Percentiles rank a stretch among this genome's conserved stretches.
These are phyloP conservation scores for Knoxdaviesia capensis DNA, from an alignment of 2,329 filamentous ascomycete genomes.

Conservation along the genomic window DNA sequence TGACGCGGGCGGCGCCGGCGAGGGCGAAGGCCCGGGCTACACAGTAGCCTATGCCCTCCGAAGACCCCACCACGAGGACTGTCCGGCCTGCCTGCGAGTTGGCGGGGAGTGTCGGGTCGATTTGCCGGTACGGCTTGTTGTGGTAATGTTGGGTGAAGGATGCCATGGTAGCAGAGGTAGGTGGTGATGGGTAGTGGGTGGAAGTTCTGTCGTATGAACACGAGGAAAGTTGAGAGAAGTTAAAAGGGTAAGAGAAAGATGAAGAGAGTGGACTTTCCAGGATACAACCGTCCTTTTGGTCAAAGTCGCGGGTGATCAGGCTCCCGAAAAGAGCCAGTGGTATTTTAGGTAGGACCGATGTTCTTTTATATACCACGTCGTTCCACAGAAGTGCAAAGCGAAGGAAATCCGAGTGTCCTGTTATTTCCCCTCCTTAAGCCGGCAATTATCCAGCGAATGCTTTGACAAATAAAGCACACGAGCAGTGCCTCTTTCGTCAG, in stretches of 20 bases:
- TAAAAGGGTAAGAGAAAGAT: neutral
- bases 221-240: neutral
- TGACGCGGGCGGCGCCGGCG: constrained; percentile 17
- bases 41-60: constrained; percentile 43
- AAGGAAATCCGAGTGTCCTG: too few species aligned
- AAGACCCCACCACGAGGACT: constrained; percentile 47
- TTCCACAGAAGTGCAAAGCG: too few species aligned
- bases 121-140: constrained; percentile 14
- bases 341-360: too few species aligned
- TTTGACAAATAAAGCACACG: too few species aligned
- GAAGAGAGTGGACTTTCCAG: neutral
- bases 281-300: too few species aligned
- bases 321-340: too few species aligned
- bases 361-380: too few species aligned
- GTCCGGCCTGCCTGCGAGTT: constrained; percentile 23
- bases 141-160: constrained; percentile 8
- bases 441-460: too few species aligned
- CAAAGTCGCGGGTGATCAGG: too few species aligned
- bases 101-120: constrained; percentile 15
- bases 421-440: too few species aligned
- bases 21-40: constrained; percentile 34
- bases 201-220: neutral
- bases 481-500: too few species aligned
- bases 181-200: neutral
- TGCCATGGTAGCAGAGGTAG: constrained; percentile 1